Percentiles rank a stretch among this genome's conserved stretches.
Evolutionary conservation across 228 moss, liverwort and hornwort genomes (phyloP).

Genomic region (Sphagnum magellanicum): DNA sequence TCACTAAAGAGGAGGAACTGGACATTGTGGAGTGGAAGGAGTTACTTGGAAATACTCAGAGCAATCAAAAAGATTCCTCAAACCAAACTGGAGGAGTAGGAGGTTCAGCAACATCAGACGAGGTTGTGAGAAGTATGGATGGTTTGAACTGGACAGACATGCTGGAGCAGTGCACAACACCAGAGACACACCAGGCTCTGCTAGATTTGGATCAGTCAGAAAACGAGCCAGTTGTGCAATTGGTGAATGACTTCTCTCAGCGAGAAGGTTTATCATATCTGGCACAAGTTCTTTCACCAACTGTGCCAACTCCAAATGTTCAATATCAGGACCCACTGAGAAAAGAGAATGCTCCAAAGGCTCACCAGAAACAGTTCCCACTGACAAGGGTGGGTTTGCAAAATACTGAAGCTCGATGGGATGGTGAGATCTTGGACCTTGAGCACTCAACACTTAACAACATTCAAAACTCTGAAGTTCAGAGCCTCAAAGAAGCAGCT

Average conservation of each 20-base stretch:
- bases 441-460: constrained; percentile 10
- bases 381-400: constrained; percentile 22
- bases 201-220: constrained; percentile 30
- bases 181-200: constrained; percentile 34
- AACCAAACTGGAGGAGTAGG: background rate
- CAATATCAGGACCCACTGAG: constrained; percentile 63
- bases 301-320: constrained; percentile 62
- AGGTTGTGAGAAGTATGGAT: constrained; percentile 12
- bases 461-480: constrained; percentile 1
- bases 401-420: constrained; percentile 11
- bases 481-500: background rate
- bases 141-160: constrained; percentile 31
- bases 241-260: constrained; percentile 12
- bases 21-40: constrained; percentile 29
- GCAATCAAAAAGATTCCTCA: constrained; percentile 1
- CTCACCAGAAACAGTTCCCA: constrained; percentile 21
- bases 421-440: constrained; percentile 1
- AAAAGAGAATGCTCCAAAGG: constrained; percentile 40
- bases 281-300: constrained; percentile 30
- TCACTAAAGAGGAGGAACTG: background rate
- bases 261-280: constrained; percentile 15
- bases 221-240: constrained; percentile 8
- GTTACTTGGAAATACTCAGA: constrained; percentile 25
- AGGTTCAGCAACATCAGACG: constrained; percentile 20
- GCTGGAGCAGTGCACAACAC: constrained; percentile 50